These are phyloP conservation scores for Limnanthes douglasii DNA, from an alignment of 345 rosid genomes.

Conservation along the genomic window DNA sequence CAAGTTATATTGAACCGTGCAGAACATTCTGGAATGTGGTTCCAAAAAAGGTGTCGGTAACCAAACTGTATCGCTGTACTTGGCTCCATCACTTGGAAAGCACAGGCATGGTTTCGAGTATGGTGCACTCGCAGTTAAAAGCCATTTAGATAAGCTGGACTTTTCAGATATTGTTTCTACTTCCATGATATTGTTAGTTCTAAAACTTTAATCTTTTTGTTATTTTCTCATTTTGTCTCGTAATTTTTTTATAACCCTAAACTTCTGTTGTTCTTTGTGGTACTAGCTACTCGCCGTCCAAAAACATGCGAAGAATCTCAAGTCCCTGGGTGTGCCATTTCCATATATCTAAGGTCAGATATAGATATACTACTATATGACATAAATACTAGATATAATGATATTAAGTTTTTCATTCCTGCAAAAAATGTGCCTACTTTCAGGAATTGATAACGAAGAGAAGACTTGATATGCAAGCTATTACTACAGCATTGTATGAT, in stretches of 20 bases:
- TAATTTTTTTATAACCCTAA: conserved; percentile 5
- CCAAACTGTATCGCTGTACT: conserved; percentile 50
- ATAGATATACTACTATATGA: background rate
- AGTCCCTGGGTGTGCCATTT: conserved; percentile 91
- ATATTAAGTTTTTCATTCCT: too few relatives aligned
- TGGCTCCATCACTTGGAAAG: conserved; percentile 60
- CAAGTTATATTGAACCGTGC: conserved; percentile 2
- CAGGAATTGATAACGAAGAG: conserved; percentile 55
- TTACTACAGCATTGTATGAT: conserved; percentile 30
- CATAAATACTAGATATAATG: too few relatives aligned
- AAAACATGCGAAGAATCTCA: conserved; percentile 11
- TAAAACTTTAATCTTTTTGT: conserved; percentile 3
- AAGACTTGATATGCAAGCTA: conserved; percentile 23
- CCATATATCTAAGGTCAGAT: conserved; percentile 42
- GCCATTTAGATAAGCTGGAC: conserved; percentile 52
- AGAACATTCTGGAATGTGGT: conserved; percentile 88
- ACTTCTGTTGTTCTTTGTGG: conserved; percentile 14
- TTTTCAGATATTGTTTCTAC: conserved; percentile 65
- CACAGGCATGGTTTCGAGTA: conserved; percentile 77
- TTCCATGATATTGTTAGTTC: conserved; percentile 57
- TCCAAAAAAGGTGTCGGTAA: conserved; percentile 35
- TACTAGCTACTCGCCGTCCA: conserved; percentile 41
- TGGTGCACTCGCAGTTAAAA: conserved; percentile 65
- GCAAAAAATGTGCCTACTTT: conserved; percentile 5
- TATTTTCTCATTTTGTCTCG: background rate